Conservation (phyloP, 208 protist species). For the Crithidia brevicula region DNA sequence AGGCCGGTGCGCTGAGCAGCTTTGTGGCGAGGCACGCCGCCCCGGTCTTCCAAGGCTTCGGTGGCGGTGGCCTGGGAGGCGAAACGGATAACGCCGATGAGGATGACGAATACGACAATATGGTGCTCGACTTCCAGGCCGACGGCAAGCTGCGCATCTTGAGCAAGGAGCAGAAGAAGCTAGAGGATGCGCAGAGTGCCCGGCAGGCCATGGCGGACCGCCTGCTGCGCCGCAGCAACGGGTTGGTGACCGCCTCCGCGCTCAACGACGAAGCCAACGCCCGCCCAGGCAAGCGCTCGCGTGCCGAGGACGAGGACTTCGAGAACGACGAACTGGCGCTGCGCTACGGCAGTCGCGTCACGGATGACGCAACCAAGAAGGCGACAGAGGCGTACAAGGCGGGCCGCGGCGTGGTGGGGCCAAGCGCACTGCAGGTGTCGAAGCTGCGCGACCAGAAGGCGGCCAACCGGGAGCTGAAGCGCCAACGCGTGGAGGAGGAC, state of each 20-base stretch:
- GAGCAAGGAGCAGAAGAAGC: constrained; percentile 67
- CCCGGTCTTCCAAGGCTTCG: constrained; percentile 34
- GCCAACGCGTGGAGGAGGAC: constrained; percentile 84
- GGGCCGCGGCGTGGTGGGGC: constrained; percentile 27
- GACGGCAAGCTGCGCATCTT: constrained; percentile 87
- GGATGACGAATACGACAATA: constrained; percentile 73
- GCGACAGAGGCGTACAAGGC: constrained; percentile 33
- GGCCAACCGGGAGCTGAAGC: constrained; percentile 64
- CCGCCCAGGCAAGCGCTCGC: constrained; percentile 64
- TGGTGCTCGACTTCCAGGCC: constrained; percentile 79
- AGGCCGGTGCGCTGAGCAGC: constrained; percentile 73
- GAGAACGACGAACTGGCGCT: constrained; percentile 85
- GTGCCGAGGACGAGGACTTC: constrained; percentile 75
- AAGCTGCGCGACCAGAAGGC: constrained; percentile 74
- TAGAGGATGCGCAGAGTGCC: constrained; percentile 50
- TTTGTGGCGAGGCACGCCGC: constrained; percentile 72
- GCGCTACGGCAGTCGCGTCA: constrained; percentile 67
- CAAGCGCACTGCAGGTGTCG: constrained; percentile 38
- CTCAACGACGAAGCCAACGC: constrained; percentile 58
- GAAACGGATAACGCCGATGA: constrained; percentile 23
- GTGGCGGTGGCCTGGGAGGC: constrained; percentile 18
- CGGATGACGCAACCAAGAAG: constrained; percentile 48
- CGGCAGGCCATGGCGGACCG: constrained; percentile 69
- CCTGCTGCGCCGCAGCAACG: constrained; percentile 58
- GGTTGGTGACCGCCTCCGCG: constrained; percentile 46